Conservation (phyloP, 345 rosid species). For the Isatis tinctoria region DNA sequence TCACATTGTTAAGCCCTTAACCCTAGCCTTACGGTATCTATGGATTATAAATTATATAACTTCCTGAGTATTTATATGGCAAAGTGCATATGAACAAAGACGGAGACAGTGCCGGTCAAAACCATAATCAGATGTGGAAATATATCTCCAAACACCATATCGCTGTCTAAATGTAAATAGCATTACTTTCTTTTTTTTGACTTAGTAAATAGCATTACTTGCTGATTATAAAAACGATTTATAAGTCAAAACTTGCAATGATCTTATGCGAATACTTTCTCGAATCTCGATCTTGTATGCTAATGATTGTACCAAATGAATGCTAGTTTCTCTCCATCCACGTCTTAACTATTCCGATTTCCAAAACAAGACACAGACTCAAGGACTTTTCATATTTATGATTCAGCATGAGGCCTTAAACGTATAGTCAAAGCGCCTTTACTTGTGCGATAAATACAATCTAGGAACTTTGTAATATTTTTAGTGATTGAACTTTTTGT, state of each 20-base stretch:
- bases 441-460: neutral
- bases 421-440: neutral
- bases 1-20: neutral
- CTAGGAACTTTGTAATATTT: neutral
- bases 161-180: neutral
- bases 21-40: neutral
- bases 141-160: neutral
- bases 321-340: neutral
- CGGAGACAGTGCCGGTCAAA: neutral
- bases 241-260: neutral
- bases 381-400: neutral
- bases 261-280: neutral
- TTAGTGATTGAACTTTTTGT: neutral
- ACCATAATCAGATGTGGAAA: no score
- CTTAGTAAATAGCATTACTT: neutral
- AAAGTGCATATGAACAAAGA: neutral
- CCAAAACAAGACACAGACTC: neutral
- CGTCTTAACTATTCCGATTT: neutral
- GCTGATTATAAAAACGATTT: neutral
- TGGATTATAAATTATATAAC: neutral
- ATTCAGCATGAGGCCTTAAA: neutral
- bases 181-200: neutral
- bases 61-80: neutral
- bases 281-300: neutral
- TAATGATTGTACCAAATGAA: conserved; percentile 5